Evolutionary conservation across 2,329 filamentous ascomycete species (phyloP).

Genomic region (Cercospora brassicicola): DNA sequence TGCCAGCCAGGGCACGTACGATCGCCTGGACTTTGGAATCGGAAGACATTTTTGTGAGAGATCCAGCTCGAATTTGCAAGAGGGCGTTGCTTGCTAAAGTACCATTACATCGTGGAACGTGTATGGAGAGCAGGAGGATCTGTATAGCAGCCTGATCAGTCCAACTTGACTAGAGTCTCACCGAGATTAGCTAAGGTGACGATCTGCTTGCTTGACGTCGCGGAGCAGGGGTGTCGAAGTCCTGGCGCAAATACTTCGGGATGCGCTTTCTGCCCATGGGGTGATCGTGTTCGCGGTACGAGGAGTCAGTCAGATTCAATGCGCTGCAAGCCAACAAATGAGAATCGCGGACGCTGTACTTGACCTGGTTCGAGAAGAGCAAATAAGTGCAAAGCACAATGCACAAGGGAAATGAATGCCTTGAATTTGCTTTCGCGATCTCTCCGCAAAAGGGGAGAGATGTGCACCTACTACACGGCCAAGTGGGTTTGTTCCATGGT

Average conservation of each 20-base stretch:
- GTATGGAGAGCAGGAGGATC: neutral
- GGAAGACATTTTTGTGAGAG: neutral
- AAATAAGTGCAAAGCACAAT: neutral
- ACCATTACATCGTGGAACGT: neutral
- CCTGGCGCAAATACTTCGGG: neutral
- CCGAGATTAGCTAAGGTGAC: neutral
- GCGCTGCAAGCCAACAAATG: neutral
- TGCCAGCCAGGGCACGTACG: constrained; percentile 1
- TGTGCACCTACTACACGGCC: neutral
- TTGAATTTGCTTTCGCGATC: neutral
- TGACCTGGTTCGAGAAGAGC: neutral
- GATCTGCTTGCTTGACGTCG: neutral
- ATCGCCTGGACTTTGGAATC: neutral
- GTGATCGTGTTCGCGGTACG: neutral
- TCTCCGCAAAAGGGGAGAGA: neutral
- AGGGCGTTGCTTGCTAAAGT: neutral
- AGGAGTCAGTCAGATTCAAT: neutral
- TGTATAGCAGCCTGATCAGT: neutral
- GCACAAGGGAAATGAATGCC: neutral
- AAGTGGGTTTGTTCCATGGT: neutral
- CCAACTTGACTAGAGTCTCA: neutral
- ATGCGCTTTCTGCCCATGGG: neutral
- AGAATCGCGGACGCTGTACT: neutral
- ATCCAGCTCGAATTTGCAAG: neutral
- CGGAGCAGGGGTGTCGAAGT: neutral